Base-by-base conservation (phyloP, 768 basidiomycete genomes). In the Tricholoma sp. region DNA sequence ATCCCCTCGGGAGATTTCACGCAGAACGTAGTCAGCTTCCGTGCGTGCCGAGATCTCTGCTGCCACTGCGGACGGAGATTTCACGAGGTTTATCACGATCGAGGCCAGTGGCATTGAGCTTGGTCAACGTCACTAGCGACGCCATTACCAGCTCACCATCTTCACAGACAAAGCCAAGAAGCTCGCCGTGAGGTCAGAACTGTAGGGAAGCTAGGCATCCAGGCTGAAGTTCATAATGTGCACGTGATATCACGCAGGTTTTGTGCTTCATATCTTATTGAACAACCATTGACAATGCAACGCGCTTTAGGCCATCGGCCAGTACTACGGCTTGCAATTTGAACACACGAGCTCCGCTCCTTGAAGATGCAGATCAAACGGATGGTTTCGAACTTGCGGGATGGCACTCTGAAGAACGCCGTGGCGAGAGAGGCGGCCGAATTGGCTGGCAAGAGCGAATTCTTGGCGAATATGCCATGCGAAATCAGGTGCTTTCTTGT, bases 311-410 rank as follows among this genome's bases (percentile, higher is more conserved):
- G 12, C 81, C 92, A 65, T 94, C 94, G 53, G 96, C 98, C 61
- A 99, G 98, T 70, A 96, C 91, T 10, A 98, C 98, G 96, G 96
- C 93, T 3, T 86, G 87, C 37, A 95, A 94, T 69, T 77, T 95
- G 74, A 95, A 94, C n/a, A n/a, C n/a, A n/a, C n/a, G n/a, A 99
- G 73, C 98, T 98, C 96, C 95, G 98, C 73, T 94, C 92, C 48
- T 81, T 99, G 75, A 98, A 99, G 81, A 97, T 94, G 1, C 96
- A 96, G n/a, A 95, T 96, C 77, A 95, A 95, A 64, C 91, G 96
- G 73, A 99, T 98, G 96, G 93, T 99, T 54, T 96, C 92, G 77
- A 95, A 95, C 64, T 80, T 99, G 72, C 80, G 97, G 24, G 95
- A 98, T 68, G 87, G 85, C 61, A 97, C 98, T 52, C 96, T 98